phyloP scores from a whole-genome alignment of 2,329 filamentous ascomycete genomes.

The Trichoderma breve region DNA sequence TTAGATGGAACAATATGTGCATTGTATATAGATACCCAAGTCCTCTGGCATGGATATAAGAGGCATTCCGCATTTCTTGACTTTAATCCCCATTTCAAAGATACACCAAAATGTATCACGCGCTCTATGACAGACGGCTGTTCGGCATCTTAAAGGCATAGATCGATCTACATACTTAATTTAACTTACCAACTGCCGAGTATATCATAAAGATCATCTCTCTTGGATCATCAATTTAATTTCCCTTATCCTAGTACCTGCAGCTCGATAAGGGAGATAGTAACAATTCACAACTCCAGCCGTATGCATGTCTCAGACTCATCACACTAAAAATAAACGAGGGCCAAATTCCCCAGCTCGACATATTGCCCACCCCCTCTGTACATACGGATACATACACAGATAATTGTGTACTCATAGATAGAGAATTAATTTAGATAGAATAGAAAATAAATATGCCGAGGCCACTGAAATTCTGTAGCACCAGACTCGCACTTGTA shows the following conservation, averaged over 20 bases:
- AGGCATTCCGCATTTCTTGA: neutral
- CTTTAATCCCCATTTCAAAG: neutral
- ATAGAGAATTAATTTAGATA: neutral
- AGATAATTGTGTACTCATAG: too few relatives aligned
- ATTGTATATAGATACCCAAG: neutral
- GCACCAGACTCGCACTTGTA: neutral
- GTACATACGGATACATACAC: too few relatives aligned
- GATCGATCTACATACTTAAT: neutral
- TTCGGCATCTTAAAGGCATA: neutral
- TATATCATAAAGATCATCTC: neutral
- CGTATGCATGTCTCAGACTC: neutral
- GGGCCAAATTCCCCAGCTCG: neutral
- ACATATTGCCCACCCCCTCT: neutral
- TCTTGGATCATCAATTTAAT: neutral
- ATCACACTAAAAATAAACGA: neutral
- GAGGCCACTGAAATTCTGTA: neutral
- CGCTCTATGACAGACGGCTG: neutral
- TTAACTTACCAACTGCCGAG: neutral
- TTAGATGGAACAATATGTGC: neutral
- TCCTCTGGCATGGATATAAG: neutral
- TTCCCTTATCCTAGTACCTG: neutral
- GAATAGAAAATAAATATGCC: too few relatives aligned
- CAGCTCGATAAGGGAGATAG: neutral
- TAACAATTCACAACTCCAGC: neutral
- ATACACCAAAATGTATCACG: neutral